Evolutionary conservation across 768 basidiomycete species (phyloP).

Genomic region (Suillus hirtellus): DNA sequence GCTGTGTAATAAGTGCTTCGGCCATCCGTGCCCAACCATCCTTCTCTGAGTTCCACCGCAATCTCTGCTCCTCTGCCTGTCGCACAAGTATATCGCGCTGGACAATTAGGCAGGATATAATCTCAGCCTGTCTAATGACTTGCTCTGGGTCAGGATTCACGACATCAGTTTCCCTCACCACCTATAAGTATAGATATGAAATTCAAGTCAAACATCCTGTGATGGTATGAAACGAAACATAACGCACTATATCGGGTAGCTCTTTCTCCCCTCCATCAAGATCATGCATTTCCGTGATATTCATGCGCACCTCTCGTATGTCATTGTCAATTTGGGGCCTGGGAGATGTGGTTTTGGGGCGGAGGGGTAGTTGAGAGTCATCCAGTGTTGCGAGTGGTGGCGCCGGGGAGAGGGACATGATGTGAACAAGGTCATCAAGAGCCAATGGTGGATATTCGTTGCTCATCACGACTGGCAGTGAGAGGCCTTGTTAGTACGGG

Average conservation of each 20-base stretch:
- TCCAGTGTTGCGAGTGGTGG: slow-evolving; percentile 23
- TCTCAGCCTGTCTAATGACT: slow-evolving; percentile 60
- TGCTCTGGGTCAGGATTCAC: slow-evolving; percentile 44
- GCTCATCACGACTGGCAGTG: slow-evolving; percentile 25
- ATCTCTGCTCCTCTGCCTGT: slow-evolving; percentile 57
- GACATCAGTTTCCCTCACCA: slow-evolving; percentile 46
- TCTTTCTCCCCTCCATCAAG: slow-evolving; percentile 47
- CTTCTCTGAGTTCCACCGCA: slow-evolving; percentile 61
- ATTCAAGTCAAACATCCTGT: slow-evolving; percentile 6
- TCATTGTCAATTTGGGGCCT: slow-evolving; percentile 48
- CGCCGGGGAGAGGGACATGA: slow-evolving; percentile 52
- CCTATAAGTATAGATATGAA: slow-evolving; percentile 31
- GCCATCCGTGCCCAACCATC: slow-evolving; percentile 66
- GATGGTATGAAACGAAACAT: slow-evolving; percentile 15
- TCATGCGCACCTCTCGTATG: slow-evolving; percentile 47
- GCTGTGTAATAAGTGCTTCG: slow-evolving; percentile 59
- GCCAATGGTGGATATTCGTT: slow-evolving; percentile 42
- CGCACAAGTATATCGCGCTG: slow-evolving; percentile 61
- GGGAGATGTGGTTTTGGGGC: slow-evolving; percentile 29
- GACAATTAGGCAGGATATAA: slow-evolving; percentile 52
- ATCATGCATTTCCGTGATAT: slow-evolving; percentile 46
- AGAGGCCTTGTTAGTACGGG: slow-evolving; percentile 8
- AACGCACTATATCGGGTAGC: slow-evolving; percentile 55
- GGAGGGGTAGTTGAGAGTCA: slow-evolving; percentile 24
- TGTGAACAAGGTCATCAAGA: slow-evolving; percentile 57